phyloP scores from a whole-genome alignment of 768 basidiomycete genomes.

The Lactifluus echinatus region DNA sequence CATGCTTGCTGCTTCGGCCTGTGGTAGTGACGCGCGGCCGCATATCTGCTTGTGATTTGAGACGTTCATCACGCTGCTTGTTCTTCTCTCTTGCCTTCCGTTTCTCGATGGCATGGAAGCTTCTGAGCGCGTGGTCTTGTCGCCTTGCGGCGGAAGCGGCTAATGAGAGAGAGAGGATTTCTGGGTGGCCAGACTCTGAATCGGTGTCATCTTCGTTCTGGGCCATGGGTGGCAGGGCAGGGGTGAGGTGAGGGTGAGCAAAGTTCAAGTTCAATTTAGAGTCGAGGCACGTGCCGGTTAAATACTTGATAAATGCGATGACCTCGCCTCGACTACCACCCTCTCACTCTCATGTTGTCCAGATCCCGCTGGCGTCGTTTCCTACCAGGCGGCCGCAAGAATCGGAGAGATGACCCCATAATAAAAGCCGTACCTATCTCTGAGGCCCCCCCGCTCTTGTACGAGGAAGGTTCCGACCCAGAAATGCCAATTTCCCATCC shows the following conservation, averaged over 20 bases:
- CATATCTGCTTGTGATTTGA: slow-evolving; percentile 17
- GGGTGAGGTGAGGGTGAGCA: neutral
- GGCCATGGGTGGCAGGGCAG: neutral
- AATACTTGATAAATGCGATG: neutral
- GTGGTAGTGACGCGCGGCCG: neutral
- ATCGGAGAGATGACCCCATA: slow-evolving; percentile 3
- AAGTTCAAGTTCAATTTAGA: slow-evolving; percentile 8
- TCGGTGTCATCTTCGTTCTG: slow-evolving; percentile 10
- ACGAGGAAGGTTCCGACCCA: slow-evolving; percentile 4
- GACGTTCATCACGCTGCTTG: slow-evolving; percentile 10
- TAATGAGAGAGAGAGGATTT: slow-evolving; percentile 14
- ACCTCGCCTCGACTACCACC: neutral
- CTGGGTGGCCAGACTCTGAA: slow-evolving; percentile 17
- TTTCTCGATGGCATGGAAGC: slow-evolving; percentile 7
- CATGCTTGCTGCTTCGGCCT: neutral
- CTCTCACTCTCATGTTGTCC: slow-evolving; percentile 2
- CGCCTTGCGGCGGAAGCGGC: slow-evolving; percentile 14
- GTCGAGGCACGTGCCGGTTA: slow-evolving; percentile 5
- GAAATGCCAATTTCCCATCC: neutral
- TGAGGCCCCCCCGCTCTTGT: neutral
- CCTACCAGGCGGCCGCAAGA: slow-evolving; percentile 9
- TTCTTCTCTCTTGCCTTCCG: slow-evolving; percentile 15
- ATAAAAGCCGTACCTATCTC: slow-evolving; percentile 13
- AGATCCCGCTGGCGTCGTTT: slow-evolving; percentile 15
- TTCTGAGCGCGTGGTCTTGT: slow-evolving; percentile 4